Evolutionary conservation across 2,329 filamentous ascomycete genomes (phyloP).

Genomic region (Nannizziopsis arthrosporioides): DNA sequence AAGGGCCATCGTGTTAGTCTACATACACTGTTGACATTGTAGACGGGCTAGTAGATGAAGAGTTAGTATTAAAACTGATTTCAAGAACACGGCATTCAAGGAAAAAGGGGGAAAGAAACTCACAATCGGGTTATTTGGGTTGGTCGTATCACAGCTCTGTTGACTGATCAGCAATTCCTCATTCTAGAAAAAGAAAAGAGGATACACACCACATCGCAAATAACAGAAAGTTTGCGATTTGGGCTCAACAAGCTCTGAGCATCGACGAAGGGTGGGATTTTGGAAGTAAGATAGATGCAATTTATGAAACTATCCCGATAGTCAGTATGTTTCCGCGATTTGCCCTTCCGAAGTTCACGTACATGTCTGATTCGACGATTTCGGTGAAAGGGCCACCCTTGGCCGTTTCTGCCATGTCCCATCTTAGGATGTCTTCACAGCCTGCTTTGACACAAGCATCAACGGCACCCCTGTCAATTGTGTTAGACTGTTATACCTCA

Average conservation of each 20-base stretch:
- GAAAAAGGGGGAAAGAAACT: conserved; percentile 8
- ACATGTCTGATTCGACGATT: conserved; percentile 53
- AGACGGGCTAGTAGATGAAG: conserved; percentile 48
- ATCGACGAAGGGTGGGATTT: conserved; percentile 74
- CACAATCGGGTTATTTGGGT: conserved; percentile 38
- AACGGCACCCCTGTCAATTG: conserved; percentile 55
- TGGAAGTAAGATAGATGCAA: conserved; percentile 72
- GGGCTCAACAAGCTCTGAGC: conserved; percentile 54
- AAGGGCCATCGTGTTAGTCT: neutral
- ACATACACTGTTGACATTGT: conserved; percentile 56
- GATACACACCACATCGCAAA: conserved; percentile 55
- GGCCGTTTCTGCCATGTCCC: conserved; percentile 71
- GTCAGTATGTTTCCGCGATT: conserved; percentile 14
- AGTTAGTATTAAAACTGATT: neutral
- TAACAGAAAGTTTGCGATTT: conserved; percentile 61
- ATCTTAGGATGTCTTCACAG: conserved; percentile 53
- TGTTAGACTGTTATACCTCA: neutral
- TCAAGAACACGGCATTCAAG: neutral
- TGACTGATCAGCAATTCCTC: neutral
- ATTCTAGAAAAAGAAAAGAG: conserved; percentile 21
- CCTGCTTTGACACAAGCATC: conserved; percentile 67
- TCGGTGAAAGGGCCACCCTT: conserved; percentile 66
- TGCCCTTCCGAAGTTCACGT: conserved; percentile 15
- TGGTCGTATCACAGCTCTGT: conserved; percentile 30
- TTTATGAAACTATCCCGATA: conserved; percentile 61